Conservation (phyloP, 2,329 filamentous ascomycete species). For the Pyricularia sp. region DNA sequence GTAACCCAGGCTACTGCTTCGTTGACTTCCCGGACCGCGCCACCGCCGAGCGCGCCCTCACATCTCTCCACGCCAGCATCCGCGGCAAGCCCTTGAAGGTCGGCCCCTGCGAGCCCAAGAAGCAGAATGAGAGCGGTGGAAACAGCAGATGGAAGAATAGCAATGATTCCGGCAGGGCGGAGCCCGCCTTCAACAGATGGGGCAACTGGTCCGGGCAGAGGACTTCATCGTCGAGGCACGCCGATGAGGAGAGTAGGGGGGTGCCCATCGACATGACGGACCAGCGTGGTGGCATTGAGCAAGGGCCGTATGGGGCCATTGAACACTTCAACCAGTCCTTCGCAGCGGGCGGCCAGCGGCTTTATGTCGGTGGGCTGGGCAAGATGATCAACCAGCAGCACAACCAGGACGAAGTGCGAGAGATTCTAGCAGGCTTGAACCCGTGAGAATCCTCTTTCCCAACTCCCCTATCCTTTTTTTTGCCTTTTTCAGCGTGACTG, state of each 20-base stretch:
- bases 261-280: conserved; percentile 7
- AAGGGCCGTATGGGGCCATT: conserved; percentile 18
- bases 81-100: conserved; percentile 53
- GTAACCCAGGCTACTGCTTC: conserved; percentile 69
- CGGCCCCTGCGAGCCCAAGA: conserved; percentile 53
- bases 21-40: conserved; percentile 53
- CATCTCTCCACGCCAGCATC: conserved; percentile 43
- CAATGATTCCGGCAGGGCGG: background rate
- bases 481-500: conserved; percentile 8
- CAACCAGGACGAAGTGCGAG: conserved; percentile 34
- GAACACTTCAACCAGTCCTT: conserved; percentile 19
- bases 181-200: conserved; percentile 28
- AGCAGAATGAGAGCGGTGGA: conserved; percentile 11
- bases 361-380: conserved; percentile 44
- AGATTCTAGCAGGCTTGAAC: conserved; percentile 35
- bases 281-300: conserved; percentile 11
- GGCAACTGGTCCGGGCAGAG: conserved; percentile 26
- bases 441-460: conserved; percentile 17
- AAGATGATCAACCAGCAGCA: conserved; percentile 37
- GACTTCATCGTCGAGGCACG: background rate
- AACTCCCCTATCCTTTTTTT: background rate
- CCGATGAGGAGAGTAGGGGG: background rate
- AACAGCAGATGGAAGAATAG: conserved; percentile 9
- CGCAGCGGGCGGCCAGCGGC: conserved; percentile 16
- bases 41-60: conserved; percentile 47